Evolutionary conservation across 2,329 filamentous ascomycete species (phyloP), one percentile per base, ranked within the genome.

Genomic region (Aspergillus vadensis): DNA sequence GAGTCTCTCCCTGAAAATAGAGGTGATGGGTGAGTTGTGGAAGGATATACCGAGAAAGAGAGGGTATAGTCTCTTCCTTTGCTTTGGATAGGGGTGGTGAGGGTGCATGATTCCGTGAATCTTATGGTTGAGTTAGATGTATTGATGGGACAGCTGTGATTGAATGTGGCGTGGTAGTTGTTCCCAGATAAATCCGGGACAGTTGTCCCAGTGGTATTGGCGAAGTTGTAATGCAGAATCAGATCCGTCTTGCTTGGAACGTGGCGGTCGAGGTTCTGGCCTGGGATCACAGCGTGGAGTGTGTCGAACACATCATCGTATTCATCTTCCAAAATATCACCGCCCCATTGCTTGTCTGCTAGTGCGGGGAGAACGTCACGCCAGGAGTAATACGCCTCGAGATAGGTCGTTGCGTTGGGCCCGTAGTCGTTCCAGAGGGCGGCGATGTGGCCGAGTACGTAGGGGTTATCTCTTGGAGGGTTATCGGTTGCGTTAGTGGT

Each of bases 1-100:
- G 79, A 84, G 67, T 80, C 82, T 2, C 62, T 66, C 17, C 79
- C 81, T 1, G 72, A 68, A n/a, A 83, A 71, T 17, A 82, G 69
- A 2, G 73, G 78, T 0, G 76, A 77, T 32, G 79, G 77, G 2
- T 67, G 71, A 2, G 65, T 58, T 12, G 71, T 69, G 0, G 64
- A 65, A 0, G 78, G 71, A 1, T 72, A 67, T 25, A 85, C 67
- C 1, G 74, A 74, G 49, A 85, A 77, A 0, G 81, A 79, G 1
- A 86, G 76, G 0, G 81, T 84, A 70, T 86, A 86, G 65, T 85
- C 75, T 39, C 81, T 73, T 2, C 84, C 84, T 67, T 86, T 86
- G 30, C 79, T 82, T 0, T 65, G 65, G 4, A 85, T 70, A 0
- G 82, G 82, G 0, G 83, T 85, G 1, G 60, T 70, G 1, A 85